Evolutionary conservation across 2,329 filamentous ascomycete species (phyloP), one percentile per base, ranked within the genome.

Genomic region (Arthrobotrys conoides): DNA sequence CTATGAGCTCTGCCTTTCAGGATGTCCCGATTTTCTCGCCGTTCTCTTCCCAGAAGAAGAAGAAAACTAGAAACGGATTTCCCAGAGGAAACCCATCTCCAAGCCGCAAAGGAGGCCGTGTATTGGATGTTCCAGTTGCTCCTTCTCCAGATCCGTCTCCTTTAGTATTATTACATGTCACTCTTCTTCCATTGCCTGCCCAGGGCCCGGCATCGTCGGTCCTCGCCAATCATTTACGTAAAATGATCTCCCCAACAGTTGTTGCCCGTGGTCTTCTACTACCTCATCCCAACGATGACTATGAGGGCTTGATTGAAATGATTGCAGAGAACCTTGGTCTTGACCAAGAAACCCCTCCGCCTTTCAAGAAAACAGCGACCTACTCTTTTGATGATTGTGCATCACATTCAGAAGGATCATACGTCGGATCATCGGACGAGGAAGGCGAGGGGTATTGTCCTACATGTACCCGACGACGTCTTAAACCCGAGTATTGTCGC

Each of bases 271-370:
- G 92, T 1, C 87, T 96, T 38, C 86, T 96, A 51, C 87, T 96
- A 6, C 89, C 92, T 1, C 93, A 96, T 83, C 93, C 93, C 0
- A 89, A 92, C 81, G 91, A 91, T 71, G 92, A 94, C 83, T 95
- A 92, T 82, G 92, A 94, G 83, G 85, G 93, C 71, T 87, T 96
- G 0, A 92, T 95, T 84, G 92, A 94, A 85, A 87, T 92, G 30
- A 86, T 95, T 38, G 85, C 94, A 1, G 92, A 94, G 83, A 90
- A 91, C 0, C 87, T 93, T 0, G 89, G 89, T 0, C 88, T 90
- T 0, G 86, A 88, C 3, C 89, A 89, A 71, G 86, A 86, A 53
- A 85, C 78, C 51, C 83, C 76, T 16, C 71, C 76, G 9, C 66
- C 73, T 18, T 78, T 70, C 41, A 69, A 61, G n/a, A 85, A 80